phyloP scores from a whole-genome alignment of 371 early-diverging fungal species.

The Umbelopsis sp. region DNA sequence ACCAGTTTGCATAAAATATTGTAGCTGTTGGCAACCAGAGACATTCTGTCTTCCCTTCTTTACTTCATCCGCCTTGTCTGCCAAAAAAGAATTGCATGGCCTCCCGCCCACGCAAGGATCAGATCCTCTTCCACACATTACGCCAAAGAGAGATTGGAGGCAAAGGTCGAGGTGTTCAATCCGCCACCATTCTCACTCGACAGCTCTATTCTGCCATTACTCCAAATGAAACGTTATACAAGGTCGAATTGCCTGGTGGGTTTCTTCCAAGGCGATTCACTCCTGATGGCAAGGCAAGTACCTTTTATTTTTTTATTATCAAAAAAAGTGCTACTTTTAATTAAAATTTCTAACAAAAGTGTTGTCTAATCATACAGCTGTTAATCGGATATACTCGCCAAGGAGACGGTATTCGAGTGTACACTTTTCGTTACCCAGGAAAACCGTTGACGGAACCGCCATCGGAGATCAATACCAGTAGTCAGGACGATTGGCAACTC shows the following conservation, averaged over 20 bases:
- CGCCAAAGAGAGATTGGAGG: conserved; percentile 7
- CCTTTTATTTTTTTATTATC: too few relatives aligned
- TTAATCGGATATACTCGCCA: conserved; percentile 9
- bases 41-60: neutral
- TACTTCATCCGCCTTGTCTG: neutral
- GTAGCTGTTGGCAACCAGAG: too few relatives aligned
- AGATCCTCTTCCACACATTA: conserved; percentile 5
- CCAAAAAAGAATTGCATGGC: neutral
- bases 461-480: neutral
- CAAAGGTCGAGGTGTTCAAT: conserved; percentile 8
- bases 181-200: conserved; percentile 12
- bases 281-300: conserved; percentile 17
- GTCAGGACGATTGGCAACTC: neutral
- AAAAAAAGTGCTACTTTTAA: too few relatives aligned
- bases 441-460: neutral
- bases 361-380: neutral
- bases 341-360: too few relatives aligned
- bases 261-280: conserved; percentile 17
- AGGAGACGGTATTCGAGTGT: conserved; percentile 5
- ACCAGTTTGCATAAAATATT: too few relatives aligned
- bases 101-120: neutral
- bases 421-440: neutral
- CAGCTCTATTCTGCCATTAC: conserved; percentile 14
- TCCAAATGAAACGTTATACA: conserved; percentile 18
- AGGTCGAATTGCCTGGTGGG: conserved; percentile 16